A percentile compares a stretch with the other conserved stretches of the same genome.
Evolutionary conservation across 2,329 filamentous ascomycete species (phyloP).

Genomic region (Colletotrichum zoysiae): DNA sequence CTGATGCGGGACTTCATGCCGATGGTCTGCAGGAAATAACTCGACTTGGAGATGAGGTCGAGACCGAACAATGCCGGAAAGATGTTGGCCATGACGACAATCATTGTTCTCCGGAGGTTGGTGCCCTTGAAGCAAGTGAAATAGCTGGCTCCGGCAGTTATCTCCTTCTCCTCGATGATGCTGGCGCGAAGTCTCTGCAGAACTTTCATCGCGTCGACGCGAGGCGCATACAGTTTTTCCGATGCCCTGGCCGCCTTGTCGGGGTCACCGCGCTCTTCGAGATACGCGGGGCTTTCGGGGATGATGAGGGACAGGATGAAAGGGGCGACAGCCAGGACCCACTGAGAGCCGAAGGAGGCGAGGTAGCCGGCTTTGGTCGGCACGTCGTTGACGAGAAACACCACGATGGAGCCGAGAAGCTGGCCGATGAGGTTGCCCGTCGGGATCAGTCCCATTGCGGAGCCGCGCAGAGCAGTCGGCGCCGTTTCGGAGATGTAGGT

Average conservation of each 20-base stretch:
- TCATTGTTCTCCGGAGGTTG: conserved; percentile 56
- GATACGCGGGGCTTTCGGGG: conserved; percentile 47
- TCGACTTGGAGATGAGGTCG: conserved; percentile 55
- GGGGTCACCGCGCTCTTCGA: conserved; percentile 43
- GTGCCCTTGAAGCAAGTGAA: conserved; percentile 57
- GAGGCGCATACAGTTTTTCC: conserved; percentile 43
- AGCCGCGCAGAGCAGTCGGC: conserved; percentile 46
- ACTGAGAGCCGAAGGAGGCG: conserved; percentile 46
- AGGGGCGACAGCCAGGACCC: conserved; percentile 43
- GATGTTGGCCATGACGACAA: conserved; percentile 56
- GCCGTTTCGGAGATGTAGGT: conserved; percentile 56
- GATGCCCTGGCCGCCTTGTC: conserved; percentile 42
- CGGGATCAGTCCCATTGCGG: conserved; percentile 48
- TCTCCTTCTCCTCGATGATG: conserved; percentile 58
- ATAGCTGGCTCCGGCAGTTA: conserved; percentile 51
- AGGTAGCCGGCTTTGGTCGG: conserved; percentile 44
- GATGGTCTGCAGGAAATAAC: conserved; percentile 54
- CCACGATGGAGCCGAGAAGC: conserved; percentile 45
- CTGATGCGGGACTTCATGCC: conserved; percentile 48
- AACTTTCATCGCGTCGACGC: conserved; percentile 34
- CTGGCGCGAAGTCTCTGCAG: conserved; percentile 45
- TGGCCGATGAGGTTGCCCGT: conserved; percentile 47
- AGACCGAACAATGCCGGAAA: conserved; percentile 60
- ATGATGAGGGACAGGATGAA: conserved; percentile 46
- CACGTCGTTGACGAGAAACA: conserved; percentile 44